phyloP scores from a whole-genome alignment of 129 eudicot species.

The Ambrosia trifida region DNA sequence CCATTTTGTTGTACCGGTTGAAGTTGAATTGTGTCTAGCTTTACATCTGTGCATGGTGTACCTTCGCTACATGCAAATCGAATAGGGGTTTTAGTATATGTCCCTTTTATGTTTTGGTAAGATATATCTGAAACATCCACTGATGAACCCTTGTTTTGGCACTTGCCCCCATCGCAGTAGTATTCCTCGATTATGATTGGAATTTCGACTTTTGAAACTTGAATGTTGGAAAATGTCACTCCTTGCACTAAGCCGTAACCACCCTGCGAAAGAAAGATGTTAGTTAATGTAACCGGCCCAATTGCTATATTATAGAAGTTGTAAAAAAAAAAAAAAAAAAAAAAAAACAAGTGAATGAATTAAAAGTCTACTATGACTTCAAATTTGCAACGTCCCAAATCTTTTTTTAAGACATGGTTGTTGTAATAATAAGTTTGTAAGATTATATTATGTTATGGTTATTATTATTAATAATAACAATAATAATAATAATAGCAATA shows the following conservation, averaged over 20 bases:
- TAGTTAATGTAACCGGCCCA: not conserved
- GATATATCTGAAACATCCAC: conserved; percentile 54
- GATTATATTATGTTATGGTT: too few species aligned
- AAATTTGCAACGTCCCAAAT: not conserved
- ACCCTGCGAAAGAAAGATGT: conserved; percentile 37
- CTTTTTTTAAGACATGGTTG: too few species aligned
- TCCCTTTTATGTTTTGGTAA: conserved; percentile 65
- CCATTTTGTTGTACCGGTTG: conserved; percentile 35
- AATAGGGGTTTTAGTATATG: conserved; percentile 57
- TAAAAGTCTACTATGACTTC: not conserved
- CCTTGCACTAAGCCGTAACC: conserved; percentile 80
- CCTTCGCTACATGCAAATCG: conserved; percentile 66
- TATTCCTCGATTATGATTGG: conserved; percentile 78
- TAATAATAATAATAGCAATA: too few species aligned
- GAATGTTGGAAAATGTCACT: conserved; percentile 61
- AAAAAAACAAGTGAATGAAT: too few species aligned
- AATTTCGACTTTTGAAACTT: conserved; percentile 54
- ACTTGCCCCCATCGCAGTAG: conserved; percentile 57
- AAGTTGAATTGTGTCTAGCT: conserved; percentile 49
- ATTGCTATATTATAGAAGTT: not conserved
- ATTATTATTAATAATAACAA: too few species aligned
- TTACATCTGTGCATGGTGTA: conserved; percentile 58
- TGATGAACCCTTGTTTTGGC: conserved; percentile 61
- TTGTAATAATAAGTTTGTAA: too few species aligned
- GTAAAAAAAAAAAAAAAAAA: too few species aligned